Evolutionary conservation across 1,139 yeast genomes (phyloP), one percentile per base, ranked within the genome.

Genomic region (Saccharomyces uvarum): DNA sequence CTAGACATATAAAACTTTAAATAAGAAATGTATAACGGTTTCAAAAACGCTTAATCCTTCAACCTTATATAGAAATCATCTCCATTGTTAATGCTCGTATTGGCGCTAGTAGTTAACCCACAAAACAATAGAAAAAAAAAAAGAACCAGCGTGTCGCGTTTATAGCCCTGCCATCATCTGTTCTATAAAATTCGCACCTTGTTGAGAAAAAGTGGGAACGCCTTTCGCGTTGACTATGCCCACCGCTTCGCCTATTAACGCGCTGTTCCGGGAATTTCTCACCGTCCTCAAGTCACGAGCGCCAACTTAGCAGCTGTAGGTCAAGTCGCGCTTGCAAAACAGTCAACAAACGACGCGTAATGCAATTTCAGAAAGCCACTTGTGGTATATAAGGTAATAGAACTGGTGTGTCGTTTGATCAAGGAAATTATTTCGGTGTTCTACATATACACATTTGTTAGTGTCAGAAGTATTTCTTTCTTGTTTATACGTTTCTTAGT

Each of bases 171-270:
- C 56, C 53, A 50, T 59, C 56, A 54, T 51, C 53, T 54, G 26
- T 24, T 24, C 26, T 24, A 24, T 4, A 4, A 24, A 53, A 56
- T 60, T 65, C 64, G 59, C 66, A 50, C 41, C 48, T 27, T 26
- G 14, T 48, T 57, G 69, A 51, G 70, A 65, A 67, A 63, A 57
- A 55, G 52, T 55, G 59, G 69, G 70, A 64, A 66, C 64, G 71
- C 79, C 77, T 71, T 77, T 77, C 57, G 79, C 77, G 79, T 82
- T 77, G 72, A 80, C 71, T 74, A 78, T 77, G 72, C 76, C 78
- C 28, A 76, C 52, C 51, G 46, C 51, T 48, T 76, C 77, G 48
- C 77, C 80, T 77, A 72, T 82, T 75, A 59, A 76, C 83, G 70
- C 79, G 82, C 75, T 38, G 42, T 44, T 44, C 51, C 53, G 53